A percentile compares a stretch with the other conserved stretches of the same genome.
These are phyloP conservation scores for Blastocystis sp. DNA, from an alignment of 352 stramenopile species.

Conservation along the genomic window DNA sequence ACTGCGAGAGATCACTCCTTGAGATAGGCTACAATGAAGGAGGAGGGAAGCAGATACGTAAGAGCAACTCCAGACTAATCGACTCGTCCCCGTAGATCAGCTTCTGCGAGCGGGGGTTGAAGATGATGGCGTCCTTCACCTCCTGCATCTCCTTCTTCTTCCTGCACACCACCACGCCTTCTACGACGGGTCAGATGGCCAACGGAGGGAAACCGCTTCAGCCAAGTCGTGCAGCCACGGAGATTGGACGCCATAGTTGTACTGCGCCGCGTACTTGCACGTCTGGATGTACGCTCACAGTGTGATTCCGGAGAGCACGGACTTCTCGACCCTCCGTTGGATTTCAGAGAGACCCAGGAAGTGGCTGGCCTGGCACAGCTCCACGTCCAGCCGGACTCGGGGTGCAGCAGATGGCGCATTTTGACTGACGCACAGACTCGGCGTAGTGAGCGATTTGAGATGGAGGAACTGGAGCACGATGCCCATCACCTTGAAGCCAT, in stretches of 20 bases:
- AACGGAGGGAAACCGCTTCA: slow-evolving; percentile 2
- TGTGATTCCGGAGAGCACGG: neutral
- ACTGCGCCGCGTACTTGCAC: slow-evolving; percentile 36
- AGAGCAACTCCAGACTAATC: neutral
- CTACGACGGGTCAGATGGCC: neutral
- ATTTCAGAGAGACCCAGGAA: slow-evolving; percentile 1
- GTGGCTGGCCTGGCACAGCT: slow-evolving; percentile 15
- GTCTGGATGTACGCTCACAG: slow-evolving; percentile 4
- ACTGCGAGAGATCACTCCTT: slow-evolving; percentile 33
- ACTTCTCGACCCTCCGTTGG: slow-evolving; percentile 2
- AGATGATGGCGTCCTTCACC: neutral
- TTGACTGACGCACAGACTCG: slow-evolving; percentile 9
- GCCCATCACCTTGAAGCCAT: neutral
- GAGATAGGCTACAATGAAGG: neutral
- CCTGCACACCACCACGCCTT: neutral
- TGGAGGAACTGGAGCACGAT: slow-evolving; percentile 36
- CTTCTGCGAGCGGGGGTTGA: neutral
- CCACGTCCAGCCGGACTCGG: slow-evolving; percentile 37
- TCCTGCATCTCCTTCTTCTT: neutral
- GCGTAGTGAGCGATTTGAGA: neutral
- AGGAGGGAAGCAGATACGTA: neutral
- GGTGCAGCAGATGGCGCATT: slow-evolving; percentile 27
- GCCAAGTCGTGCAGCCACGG: slow-evolving; percentile 10
- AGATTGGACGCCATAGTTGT: slow-evolving; percentile 11
- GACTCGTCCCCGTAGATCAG: neutral